Conservation (phyloP, 768 basidiomycete genomes). For the Tricholoma saponaceum region DNA sequence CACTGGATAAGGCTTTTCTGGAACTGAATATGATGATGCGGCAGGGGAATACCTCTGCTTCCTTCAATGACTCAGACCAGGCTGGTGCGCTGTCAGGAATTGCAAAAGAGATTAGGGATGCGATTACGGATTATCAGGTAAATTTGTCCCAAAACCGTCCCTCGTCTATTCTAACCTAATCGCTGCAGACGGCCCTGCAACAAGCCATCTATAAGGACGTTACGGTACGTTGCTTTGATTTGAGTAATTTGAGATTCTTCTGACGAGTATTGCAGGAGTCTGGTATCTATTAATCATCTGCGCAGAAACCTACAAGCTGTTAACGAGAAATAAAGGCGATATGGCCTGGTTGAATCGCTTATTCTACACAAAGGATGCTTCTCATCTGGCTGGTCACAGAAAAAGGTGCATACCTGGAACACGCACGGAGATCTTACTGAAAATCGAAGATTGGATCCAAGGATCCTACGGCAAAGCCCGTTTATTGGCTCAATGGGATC, state of each 20-base stretch:
- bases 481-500: slow-evolving; percentile 18
- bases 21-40: background rate
- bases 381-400: no score
- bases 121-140: slow-evolving; percentile 1
- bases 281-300: background rate
- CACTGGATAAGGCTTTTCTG: background rate
- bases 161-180: background rate
- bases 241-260: no score
- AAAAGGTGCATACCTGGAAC: no score
- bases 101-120: background rate
- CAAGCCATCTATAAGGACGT: background rate
- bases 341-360: no score
- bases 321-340: no score
- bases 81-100: background rate
- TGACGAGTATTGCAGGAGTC: background rate
- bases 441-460: slow-evolving; percentile 23
- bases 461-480: slow-evolving; percentile 23
- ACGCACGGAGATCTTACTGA: background rate
- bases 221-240: background rate
- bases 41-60: background rate
- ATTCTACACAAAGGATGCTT: no score
- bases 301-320: no score
- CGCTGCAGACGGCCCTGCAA: background rate
- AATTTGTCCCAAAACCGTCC: background rate
- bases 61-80: background rate